Percentiles rank a stretch among this genome's conserved stretches.
These are phyloP conservation scores for Annulohypoxylon stygium DNA, from an alignment of 495 filamentous ascomycete species.

Conservation along the genomic window DNA sequence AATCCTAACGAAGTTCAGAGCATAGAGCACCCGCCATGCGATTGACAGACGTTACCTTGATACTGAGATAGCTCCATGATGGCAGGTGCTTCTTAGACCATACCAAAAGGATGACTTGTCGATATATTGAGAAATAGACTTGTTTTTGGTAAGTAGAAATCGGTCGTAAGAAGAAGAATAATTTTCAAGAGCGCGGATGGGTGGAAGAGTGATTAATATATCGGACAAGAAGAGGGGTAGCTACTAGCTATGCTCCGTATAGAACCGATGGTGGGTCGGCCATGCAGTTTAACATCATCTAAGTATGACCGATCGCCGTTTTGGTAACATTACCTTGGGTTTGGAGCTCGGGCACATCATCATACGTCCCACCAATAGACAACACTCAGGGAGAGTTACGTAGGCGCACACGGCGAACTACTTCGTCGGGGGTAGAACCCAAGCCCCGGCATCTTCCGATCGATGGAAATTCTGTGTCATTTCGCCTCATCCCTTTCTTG, in stretches of 20 bases:
- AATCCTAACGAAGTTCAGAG: conserved; percentile 34
- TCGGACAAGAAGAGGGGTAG: conserved; percentile 30
- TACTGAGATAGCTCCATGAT: conserved; percentile 49
- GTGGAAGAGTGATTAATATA: conserved; percentile 21
- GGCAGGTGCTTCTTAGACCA: conserved; percentile 36
- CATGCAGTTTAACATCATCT: conserved; percentile 38
- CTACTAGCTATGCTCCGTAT: conserved; percentile 17
- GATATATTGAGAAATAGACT: conserved; percentile 3
- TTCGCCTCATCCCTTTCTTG: background rate
- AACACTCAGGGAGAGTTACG: too few species aligned
- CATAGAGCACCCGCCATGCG: conserved; percentile 72
- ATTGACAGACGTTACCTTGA: conserved; percentile 53
- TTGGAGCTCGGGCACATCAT: too few species aligned
- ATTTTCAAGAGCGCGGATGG: background rate
- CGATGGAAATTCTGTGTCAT: background rate
- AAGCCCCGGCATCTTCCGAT: background rate
- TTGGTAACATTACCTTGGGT: too few species aligned
- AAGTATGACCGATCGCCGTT: conserved; percentile 28
- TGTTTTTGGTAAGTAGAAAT: background rate
- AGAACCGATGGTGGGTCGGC: conserved; percentile 31
- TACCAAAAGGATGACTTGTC: conserved; percentile 33
- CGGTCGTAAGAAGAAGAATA: conserved; percentile 1
- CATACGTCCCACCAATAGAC: too few species aligned
- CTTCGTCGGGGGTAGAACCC: background rate
- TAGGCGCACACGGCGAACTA: background rate